Evolutionary conservation across 495 filamentous ascomycete genomes (phyloP), one percentile per base, ranked within the genome.

Genomic region (Penicillium roqueforti): DNA sequence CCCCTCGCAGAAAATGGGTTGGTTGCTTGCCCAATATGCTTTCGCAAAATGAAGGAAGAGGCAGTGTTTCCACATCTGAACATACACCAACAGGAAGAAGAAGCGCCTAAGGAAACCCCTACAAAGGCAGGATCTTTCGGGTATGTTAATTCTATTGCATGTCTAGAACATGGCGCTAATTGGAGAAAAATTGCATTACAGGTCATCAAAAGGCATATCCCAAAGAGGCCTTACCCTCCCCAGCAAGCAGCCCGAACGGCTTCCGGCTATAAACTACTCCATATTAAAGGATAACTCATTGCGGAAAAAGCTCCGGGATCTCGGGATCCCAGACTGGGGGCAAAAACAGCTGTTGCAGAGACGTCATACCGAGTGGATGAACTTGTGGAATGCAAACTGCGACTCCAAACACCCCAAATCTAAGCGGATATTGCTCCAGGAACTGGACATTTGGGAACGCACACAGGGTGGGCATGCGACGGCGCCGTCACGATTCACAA

Each of bases 321-420:
- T 93, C 3, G 92, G 92, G n/a, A 82, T 99, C 45, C 86, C 90
- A 0, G 76, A 80, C 6, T 71, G 64, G 57, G 93, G 93, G 3
- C 62, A 81, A 1, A 80, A 81, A 37, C 73, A 76, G 37, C 72
- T 89, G 7, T 68, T 97, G 23, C 85, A 93, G 62, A 80, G 78
- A 58, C 80, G 93, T 53, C 91, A 97, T 58, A 88, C 80, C 1
- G 93, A 99, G 71, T 99, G 91, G 91, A 77, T 92, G 58, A 97
- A 92, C 39, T 65, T 97, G 23, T 97, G 89, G 86, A 99, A 99
- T 66, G 89, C 95, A 13, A 97, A 97, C 58, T 92, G 89, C 68
- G 93, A 99, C 67, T 86, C 90, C 3, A 80, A 77, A 49, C 72
- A 68, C 4, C 90, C 89, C 1, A 86, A 87, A 61, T 70, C 76